Evolutionary conservation across 352 stramenopile genomes (phyloP).

Genomic region (Phytopythium helicoides): DNA sequence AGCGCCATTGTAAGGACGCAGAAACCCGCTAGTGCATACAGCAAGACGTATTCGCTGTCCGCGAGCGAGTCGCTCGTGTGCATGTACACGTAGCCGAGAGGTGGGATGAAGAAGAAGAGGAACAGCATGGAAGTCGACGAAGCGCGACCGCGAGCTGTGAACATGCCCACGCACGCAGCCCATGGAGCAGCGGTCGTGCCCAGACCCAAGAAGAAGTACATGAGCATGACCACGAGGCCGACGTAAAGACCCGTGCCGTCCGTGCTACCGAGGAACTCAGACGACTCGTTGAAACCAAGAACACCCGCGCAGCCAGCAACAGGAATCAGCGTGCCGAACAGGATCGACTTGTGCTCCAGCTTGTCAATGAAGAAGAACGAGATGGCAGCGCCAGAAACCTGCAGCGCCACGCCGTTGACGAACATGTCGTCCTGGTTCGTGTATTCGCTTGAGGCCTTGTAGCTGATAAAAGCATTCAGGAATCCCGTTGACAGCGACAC

Average conservation of each 20-base stretch:
- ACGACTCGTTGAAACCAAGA: slow-evolving; percentile 63
- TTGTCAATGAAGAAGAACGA: slow-evolving; percentile 84
- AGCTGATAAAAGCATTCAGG: slow-evolving; percentile 57
- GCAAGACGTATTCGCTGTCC: slow-evolving; percentile 47
- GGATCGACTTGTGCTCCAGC: slow-evolving; percentile 66
- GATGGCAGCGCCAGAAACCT: slow-evolving; percentile 52
- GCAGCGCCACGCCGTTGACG: slow-evolving; percentile 52
- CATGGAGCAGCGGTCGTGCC: slow-evolving; percentile 58
- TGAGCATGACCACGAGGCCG: slow-evolving; percentile 53
- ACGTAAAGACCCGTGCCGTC: slow-evolving; percentile 50
- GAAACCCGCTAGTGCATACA: slow-evolving; percentile 48
- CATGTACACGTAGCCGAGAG: slow-evolving; percentile 60
- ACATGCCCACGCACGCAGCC: slow-evolving; percentile 64
- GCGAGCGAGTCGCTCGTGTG: slow-evolving; percentile 31
- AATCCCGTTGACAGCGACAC: slow-evolving; percentile 52
- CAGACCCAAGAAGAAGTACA: slow-evolving; percentile 81
- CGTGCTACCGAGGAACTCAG: slow-evolving; percentile 30
- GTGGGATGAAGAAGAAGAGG: slow-evolving; percentile 47
- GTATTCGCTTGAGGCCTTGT: slow-evolving; percentile 44
- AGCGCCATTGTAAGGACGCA: slow-evolving; percentile 42
- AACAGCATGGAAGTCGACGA: slow-evolving; percentile 55
- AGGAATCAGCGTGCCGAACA: slow-evolving; percentile 66
- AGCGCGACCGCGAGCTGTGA: slow-evolving; percentile 48
- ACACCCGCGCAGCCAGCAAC: slow-evolving; percentile 41
- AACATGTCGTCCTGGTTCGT: slow-evolving; percentile 47